Evolutionary conservation across 1,284 basidiomycete species (phyloP), one percentile per base, ranked within the genome.

Genomic region (Schizophyllum commune): DNA sequence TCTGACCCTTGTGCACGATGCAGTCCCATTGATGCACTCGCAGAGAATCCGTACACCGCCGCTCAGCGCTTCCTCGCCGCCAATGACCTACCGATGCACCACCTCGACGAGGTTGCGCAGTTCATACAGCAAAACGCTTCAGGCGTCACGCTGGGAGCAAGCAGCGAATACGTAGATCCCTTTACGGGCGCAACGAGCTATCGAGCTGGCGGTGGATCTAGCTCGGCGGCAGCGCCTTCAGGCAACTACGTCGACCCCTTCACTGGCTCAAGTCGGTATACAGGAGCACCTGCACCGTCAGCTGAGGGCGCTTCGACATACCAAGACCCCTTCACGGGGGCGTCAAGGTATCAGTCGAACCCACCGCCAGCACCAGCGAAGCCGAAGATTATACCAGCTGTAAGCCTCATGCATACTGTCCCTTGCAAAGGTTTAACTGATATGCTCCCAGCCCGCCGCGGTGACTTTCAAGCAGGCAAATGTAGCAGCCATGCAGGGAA

Each of bases 91-190:
- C 91, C 96, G 0, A 70, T 85, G 63, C 80, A 79, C 6, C 96
- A 98, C 70, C 75, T 93, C 20, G 96, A 99, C 67, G 85, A 99
- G 73, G 91, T 99, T 19, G 96, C 94, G 32, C 79, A 82, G 56
- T 99, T 98, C 73, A 98, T 99, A 62, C 91, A 98, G 73, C 91
- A 91, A 74, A 98, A 96, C 67, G 91, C 95, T 0, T 75, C 81
- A 13, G 92, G 91, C 1, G 85, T 92, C 6, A 86, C 80, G 60
- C 75, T 96, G 2, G 89, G 87, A 52, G 69, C 73, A 5, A 75
- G 79, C 15, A 73, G 72, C 56, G 82, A 86, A 57, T 94, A 84
- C 70, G 84, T 88, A 17, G 97, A 99, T 72, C 96, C 96, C 6
- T 99, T 86, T 74, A 99, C 97, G 61, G 79, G 74, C 52, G 65